A percentile compares a stretch with the other conserved stretches of the same genome.
phyloP scores from a whole-genome alignment of 176 grass and related monocot genomes.

The Oryza nivara region DNA sequence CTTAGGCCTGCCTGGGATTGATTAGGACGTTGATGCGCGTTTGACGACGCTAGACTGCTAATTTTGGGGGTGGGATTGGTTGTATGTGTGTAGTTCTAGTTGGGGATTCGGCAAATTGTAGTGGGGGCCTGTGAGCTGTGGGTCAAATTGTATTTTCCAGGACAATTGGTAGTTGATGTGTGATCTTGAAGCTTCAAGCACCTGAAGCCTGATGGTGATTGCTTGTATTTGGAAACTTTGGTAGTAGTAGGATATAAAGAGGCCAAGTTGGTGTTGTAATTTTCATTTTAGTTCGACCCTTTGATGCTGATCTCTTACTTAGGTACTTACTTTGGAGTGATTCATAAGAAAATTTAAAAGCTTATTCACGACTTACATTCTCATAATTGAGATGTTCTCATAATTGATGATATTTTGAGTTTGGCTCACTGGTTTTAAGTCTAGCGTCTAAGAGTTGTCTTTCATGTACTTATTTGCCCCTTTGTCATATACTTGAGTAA shows the following conservation, averaged over 20 bases:
- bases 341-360: neutral
- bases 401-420: neutral
- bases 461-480: too few relatives aligned
- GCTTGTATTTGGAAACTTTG: neutral
- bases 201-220: conserved; percentile 20
- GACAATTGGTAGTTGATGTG: neutral
- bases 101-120: too few relatives aligned
- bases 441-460: neutral
- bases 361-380: neutral
- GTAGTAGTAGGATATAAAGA: neutral
- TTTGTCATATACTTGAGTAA: neutral
- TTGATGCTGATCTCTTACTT: neutral
- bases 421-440: neutral
- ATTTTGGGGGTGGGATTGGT: neutral
- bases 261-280: neutral
- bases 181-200: neutral
- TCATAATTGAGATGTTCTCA: neutral
- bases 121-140: neutral
- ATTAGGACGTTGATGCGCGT: neutral
- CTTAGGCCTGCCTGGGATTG: neutral
- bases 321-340: neutral
- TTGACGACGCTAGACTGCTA: neutral
- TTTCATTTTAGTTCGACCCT: neutral
- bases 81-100: neutral
- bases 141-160: neutral